Evolutionary conservation across 2,329 filamentous ascomycete species (phyloP).

Genomic region (Diaporthe caulivora): DNA sequence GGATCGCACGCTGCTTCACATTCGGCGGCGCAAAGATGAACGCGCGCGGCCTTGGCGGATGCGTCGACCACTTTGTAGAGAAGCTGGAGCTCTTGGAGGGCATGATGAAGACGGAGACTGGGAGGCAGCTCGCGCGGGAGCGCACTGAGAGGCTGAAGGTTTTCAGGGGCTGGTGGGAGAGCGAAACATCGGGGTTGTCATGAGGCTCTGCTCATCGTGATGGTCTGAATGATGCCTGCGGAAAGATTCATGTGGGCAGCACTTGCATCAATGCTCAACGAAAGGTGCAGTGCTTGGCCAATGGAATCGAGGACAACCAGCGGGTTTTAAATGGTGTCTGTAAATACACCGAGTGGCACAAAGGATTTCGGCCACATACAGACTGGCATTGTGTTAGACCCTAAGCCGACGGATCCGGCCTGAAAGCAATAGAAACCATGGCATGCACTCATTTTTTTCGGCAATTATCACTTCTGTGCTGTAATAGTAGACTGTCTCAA

Average conservation of each 20-base stretch:
- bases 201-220: neutral
- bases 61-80: slow-evolving; percentile 80
- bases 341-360: neutral
- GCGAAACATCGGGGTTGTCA: slow-evolving; percentile 52
- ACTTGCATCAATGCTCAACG: neutral
- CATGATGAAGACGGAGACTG: slow-evolving; percentile 74
- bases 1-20: slow-evolving; percentile 82
- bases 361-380: neutral
- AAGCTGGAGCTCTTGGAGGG: slow-evolving; percentile 77
- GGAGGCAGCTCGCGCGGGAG: slow-evolving; percentile 64
- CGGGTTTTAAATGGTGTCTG: no score
- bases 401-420: slow-evolving; percentile 6
- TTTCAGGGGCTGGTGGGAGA: slow-evolving; percentile 70
- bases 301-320: no score
- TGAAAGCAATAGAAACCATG: neutral
- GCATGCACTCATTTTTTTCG: neutral
- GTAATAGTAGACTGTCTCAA: neutral
- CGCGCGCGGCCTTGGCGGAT: slow-evolving; percentile 67
- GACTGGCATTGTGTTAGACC: neutral
- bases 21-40: slow-evolving; percentile 76
- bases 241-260: fast-evolving
- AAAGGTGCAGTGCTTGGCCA: no score
- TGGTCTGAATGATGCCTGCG: neutral
- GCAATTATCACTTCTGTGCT: neutral
- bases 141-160: slow-evolving; percentile 64